phyloP scores from a whole-genome alignment of 495 filamentous ascomycete species.

The Xylaria flabelliformis region DNA sequence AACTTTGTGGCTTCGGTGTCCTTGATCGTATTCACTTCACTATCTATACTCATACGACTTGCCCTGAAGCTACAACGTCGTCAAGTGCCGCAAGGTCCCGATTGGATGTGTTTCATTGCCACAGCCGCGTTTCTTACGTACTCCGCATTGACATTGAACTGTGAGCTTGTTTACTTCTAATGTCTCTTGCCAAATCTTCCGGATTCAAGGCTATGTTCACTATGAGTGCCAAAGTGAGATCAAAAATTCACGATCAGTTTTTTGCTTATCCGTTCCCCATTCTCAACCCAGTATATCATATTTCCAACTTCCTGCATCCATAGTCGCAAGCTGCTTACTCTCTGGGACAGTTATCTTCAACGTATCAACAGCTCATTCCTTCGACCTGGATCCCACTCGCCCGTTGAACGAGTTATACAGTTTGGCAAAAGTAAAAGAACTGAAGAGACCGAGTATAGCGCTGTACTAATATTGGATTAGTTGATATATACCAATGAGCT shows the following conservation, averaged over 20 bases:
- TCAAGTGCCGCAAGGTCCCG: not conserved
- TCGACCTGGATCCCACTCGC: conserved; percentile 3
- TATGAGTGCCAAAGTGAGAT: not conserved
- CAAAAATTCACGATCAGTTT: not conserved
- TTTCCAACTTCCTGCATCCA: not conserved
- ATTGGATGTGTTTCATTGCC: conserved; percentile 11
- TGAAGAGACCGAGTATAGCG: not conserved
- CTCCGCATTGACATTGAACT: not conserved
- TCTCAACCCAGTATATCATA: not conserved
- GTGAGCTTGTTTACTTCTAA: not conserved
- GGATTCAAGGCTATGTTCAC: not conserved
- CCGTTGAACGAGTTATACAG: not conserved
- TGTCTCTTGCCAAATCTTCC: not conserved
- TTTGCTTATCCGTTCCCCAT: not conserved
- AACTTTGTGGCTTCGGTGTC: conserved; percentile 3
- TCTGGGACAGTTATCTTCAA: conserved; percentile 10
- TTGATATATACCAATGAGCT: not conserved
- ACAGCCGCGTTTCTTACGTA: not conserved
- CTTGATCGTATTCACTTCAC: conserved; percentile 2
- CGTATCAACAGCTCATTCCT: conserved; percentile 5
- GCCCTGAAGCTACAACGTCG: not conserved
- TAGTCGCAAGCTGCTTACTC: not conserved
- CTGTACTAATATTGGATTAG: not conserved
- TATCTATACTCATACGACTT: not conserved
- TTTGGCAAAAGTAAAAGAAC: not conserved